Base-by-base conservation (phyloP, 148 eudicot genomes). In the Rhododendron mucronatum region DNA sequence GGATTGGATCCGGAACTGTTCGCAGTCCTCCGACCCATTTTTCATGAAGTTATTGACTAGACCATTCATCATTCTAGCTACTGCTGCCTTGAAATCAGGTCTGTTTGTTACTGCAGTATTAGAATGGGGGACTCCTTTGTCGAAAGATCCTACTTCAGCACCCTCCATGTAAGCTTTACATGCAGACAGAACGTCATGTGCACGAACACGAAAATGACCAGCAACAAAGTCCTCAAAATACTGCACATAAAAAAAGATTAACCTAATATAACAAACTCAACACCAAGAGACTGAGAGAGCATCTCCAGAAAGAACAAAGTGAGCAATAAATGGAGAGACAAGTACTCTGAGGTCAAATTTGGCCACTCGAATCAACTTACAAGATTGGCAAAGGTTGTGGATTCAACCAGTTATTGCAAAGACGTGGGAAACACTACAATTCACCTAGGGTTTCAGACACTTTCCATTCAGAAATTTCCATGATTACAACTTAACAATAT, bases 211-310 rank as follows among this genome's bases (percentile, higher is more conserved):
- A 84, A 95, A 94, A 90, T 93, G 94, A 30, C 95, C 95, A 13
- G 90, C 86, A 26, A 92, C 96, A 85, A 95, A 87, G 85, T 92
- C 95, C 90, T 92, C 98, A 86, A 92, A 95, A 85, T 95, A 87
- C 97, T 96, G 98, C 89, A 87, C 84, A 30, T 76, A 79, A 86
- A 78, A n/a, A 80, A 37, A 33, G 28, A 79, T n/a, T 4, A 12
- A n/a, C 13, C 59, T 11, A 48, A 7, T 48, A 48, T 26, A 50
- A 13, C 37, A 6, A 50, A 44, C 50, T 50, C 12, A n/a, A 80
- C 23, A 80, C 30, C 21, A 21, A 50, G 61, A 50, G 21, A 48
- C 30, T 11, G 9, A 50, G 61, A 50, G 21, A 48, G 9, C 82
- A 37, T 37, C 21, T 37, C 47, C 6, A 75, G 78, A 37, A 75